Base-by-base conservation (phyloP, 345 rosid species). In the Reutealis trisperma region DNA sequence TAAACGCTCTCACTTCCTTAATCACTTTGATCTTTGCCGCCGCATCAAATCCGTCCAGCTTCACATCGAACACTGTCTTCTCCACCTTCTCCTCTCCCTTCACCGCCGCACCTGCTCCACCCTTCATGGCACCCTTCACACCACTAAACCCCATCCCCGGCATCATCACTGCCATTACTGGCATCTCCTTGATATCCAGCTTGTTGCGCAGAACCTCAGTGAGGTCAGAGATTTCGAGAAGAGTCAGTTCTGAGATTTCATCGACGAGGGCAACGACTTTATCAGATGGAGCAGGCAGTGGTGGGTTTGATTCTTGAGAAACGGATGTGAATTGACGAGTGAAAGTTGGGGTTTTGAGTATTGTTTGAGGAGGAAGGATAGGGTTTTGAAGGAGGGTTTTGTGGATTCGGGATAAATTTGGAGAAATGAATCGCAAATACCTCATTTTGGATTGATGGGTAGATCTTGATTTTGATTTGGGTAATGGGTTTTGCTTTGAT, bases 161-260 rank as follows among this genome's bases (percentile, higher is more conserved):
- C 94, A 95, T 90, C 98, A 93, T 92, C 76, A 94, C 75, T 24
- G 88, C 93, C 98, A 95, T 93, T 58, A 80, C 80, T 42, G 97
- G 99, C 92, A 91, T 82, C 76, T 93, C 98, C 45, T 86, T 76
- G 70, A 86, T 67, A 41, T 79, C 87, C 69, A 96, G 60, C 83
- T 87, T 93, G 77, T 82, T 74, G 27, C 97, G 90, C 15, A 93
- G 87, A 34, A 86, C 76, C 68, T 96, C 96, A 11, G 89, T 80
- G 27, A 96, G 79, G 85, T 93, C 97, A 77, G 93, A 78, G 57
- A 87, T 79, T 75, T 95, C 99, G 1, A 93, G 89, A 2, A 95
- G 90, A 10, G 96, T 93, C 52, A 95, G 90, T 37, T 82, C 85
- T 6, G 96, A 75, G 68, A 95, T 77, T 77, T 92, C 99, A 32